Base-by-base conservation (phyloP, 1,284 basidiomycete genomes). In the Marasmius oreades region DNA sequence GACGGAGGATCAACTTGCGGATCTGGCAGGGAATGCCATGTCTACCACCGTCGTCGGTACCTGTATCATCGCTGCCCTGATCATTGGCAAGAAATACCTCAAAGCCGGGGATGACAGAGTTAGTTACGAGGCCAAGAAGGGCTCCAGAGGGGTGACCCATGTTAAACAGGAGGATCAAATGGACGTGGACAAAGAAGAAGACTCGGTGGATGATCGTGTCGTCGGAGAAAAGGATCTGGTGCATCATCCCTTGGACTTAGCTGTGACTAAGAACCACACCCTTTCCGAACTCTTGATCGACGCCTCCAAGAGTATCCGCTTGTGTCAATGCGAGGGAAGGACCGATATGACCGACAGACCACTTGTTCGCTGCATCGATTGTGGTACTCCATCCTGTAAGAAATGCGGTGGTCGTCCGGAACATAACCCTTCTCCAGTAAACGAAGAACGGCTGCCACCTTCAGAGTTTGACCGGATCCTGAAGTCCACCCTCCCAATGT, bases 1-100 rank as follows among this genome's bases (percentile, higher is more conserved):
- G 73, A 93, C 82, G 11, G 92, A 96, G 69, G 95, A 97, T 71
- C 90, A 98, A 64, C 79, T 98, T 2, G 93, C 94, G 12, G 94
- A 98, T 71, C 79, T 98, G 8, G 95, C 95, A 11, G 95, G 95
- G 1, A 98, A 98, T 65, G 95, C 95, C 52, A 98, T 98, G 95
- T 92, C 94, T 0, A 92, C 95, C 0, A 98, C 95, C 0, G 95
- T 98, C 12, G 95, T 98, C 20, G 95, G 95, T 1, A 84, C 93
- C 1, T 90, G 92, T 62, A 93, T 98, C 63, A 74, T 97, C 39
- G 85, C 91, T 10, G 93, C 94, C 0, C 75, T 98, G 44, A 79
- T 88, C 11, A 72, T 88, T 1, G 84, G 85, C 5, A 79, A 78
- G 65, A 79, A 81, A 44, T 78, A 90, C 26, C 73, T 93, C 33